Percentiles rank a stretch among this genome's conserved stretches.
Evolutionary conservation across 257 asterid genomes (phyloP).

Genomic region (Lavandula angustifolia): DNA sequence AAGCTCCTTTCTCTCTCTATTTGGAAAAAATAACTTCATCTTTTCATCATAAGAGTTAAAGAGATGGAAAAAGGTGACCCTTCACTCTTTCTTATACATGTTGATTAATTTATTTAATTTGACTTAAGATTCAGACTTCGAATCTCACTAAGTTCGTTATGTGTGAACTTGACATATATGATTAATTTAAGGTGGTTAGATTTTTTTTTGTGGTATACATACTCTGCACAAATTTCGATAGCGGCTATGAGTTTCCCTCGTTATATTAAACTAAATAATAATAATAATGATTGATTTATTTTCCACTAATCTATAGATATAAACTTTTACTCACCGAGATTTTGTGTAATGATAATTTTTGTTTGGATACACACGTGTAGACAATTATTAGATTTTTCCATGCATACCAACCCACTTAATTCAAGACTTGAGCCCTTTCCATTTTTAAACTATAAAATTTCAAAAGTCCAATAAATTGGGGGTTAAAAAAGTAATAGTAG

Average conservation of each 20-base stretch:
- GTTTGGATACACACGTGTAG: constrained; percentile 40
- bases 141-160: too few relatives aligned
- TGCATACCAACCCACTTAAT: constrained; percentile 38
- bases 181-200: too few relatives aligned
- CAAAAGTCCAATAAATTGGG: neutral
- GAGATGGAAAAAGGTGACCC: constrained; percentile 31
- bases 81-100: constrained; percentile 4
- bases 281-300: neutral
- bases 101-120: neutral
- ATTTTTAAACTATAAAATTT: neutral
- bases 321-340: constrained; percentile 14
- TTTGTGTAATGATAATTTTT: constrained; percentile 33
- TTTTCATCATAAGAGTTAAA: constrained; percentile 39
- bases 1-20: constrained; percentile 43
- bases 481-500: neutral
- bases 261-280: too few relatives aligned
- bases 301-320: neutral
- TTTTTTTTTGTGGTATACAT: too few relatives aligned
- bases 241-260: too few relatives aligned
- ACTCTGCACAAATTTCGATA: too few relatives aligned
- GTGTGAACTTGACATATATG: too few relatives aligned
- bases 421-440: neutral
- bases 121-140: neutral
- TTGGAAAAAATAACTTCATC: constrained; percentile 41
- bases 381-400: constrained; percentile 33